A percentile compares a stretch with the other conserved stretches of the same genome.
Conservation (phyloP, 768 basidiomycete species). For the Leccinum incarnatum region DNA sequence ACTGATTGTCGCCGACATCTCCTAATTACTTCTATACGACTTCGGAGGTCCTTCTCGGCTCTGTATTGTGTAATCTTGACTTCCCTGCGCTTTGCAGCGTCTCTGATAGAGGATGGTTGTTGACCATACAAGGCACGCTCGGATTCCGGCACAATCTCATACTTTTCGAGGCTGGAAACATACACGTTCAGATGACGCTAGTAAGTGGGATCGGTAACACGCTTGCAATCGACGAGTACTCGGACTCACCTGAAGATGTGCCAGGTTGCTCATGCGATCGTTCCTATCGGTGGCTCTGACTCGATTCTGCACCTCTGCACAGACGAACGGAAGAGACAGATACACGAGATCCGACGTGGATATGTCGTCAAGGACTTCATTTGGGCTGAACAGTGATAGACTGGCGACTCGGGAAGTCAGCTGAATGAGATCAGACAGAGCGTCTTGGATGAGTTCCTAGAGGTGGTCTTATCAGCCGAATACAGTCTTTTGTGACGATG, state of each 20-base stretch:
- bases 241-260: constrained; percentile 54
- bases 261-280: constrained; percentile 56
- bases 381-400: constrained; percentile 77
- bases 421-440: constrained; percentile 53
- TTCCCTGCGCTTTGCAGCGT: constrained; percentile 74
- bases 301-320: constrained; percentile 64
- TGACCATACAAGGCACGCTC: constrained; percentile 57
- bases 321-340: constrained; percentile 66
- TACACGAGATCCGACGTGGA: constrained; percentile 74
- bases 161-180: constrained; percentile 53
- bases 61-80: constrained; percentile 90
- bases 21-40: constrained; percentile 59
- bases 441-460: constrained; percentile 58
- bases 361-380: constrained; percentile 82
- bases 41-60: constrained; percentile 77
- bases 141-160: constrained; percentile 60
- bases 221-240: constrained; percentile 4
- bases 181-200: constrained; percentile 52
- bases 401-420: constrained; percentile 53
- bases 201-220: constrained; percentile 3
- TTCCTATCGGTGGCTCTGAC: constrained; percentile 52
- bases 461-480: constrained; percentile 9
- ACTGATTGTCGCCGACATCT: constrained; percentile 48
- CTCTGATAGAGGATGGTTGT: constrained; percentile 46
- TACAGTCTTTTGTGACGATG: background rate